phyloP scores from a whole-genome alignment of 2,329 filamentous ascomycete genomes.

The Sporothrix humicola region DNA sequence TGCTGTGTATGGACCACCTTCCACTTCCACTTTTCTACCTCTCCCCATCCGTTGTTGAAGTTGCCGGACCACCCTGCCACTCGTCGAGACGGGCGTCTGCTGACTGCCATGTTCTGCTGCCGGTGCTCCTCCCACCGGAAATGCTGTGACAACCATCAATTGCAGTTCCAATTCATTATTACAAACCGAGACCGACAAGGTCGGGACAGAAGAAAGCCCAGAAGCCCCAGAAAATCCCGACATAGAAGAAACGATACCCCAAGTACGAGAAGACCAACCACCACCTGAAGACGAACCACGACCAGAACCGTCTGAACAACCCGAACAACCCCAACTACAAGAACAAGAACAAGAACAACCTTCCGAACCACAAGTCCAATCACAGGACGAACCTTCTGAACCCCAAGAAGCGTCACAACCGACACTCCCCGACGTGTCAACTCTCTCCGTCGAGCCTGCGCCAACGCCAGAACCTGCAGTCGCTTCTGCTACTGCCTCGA shows the following conservation, averaged over 20 bases:
- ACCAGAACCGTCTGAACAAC: not conserved
- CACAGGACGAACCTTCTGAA: not conserved
- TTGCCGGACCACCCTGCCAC: conserved; percentile 24
- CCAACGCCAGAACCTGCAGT: not conserved
- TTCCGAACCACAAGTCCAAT: too few species aligned
- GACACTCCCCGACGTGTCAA: not conserved
- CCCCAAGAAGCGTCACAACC: not conserved
- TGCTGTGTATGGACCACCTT: conserved; percentile 25
- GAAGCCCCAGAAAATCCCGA: not conserved
- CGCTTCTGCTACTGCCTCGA: too few species aligned
- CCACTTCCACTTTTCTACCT: not conserved
- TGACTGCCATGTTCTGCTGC: conserved; percentile 29
- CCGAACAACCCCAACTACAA: not conserved
- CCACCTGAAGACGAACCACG: not conserved
- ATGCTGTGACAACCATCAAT: not conserved
- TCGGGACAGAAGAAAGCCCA: not conserved
- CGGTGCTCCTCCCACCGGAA: conserved; percentile 13
- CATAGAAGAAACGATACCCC: not conserved
- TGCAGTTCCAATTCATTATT: conserved; percentile 12
- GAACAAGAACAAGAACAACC: too few species aligned
- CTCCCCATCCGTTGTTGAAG: conserved; percentile 1
- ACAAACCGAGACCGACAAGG: not conserved
- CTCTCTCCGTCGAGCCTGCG: not conserved
- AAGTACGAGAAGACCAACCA: not conserved
- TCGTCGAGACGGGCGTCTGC: conserved; percentile 32